Conservation (phyloP, 257 asterid genomes). For the Plectranthus barbatus region DNA sequence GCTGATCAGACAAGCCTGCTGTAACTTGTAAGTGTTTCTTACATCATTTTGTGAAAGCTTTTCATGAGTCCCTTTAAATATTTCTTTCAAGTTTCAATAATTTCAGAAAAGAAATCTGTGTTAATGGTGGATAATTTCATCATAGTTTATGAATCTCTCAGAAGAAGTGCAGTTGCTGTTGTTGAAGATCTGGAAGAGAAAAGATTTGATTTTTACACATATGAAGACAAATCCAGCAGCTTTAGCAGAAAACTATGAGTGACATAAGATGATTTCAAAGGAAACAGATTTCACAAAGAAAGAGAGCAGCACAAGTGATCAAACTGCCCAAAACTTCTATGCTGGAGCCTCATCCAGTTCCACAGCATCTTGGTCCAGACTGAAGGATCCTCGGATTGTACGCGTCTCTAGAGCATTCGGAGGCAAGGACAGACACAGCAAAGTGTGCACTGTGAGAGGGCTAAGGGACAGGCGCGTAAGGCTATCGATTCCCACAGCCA, state of each 20-base stretch:
- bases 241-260: slow-evolving; percentile 11
- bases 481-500: slow-evolving; percentile 79
- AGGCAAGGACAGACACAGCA: slow-evolving; percentile 86
- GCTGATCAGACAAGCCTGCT: background rate
- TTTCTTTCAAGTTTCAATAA: background rate
- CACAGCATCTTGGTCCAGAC: slow-evolving; percentile 51
- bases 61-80: background rate
- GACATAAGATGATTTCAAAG: slow-evolving; percentile 38
- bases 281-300: slow-evolving; percentile 27
- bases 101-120: background rate
- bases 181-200: background rate
- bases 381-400: slow-evolving; percentile 74
- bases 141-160: too few species aligned
- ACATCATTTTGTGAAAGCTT: background rate
- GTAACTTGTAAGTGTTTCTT: slow-evolving; percentile 12
- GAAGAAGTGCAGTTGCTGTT: background rate
- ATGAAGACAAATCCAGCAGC: background rate
- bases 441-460: slow-evolving; percentile 73
- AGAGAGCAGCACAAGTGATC: slow-evolving; percentile 21
- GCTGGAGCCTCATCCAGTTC: slow-evolving; percentile 19
- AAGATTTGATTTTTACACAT: background rate
- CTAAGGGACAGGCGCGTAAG: slow-evolving; percentile 73
- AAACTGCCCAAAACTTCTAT: slow-evolving; percentile 1
- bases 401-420: slow-evolving; percentile 75
- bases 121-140: too few species aligned